Base-by-base conservation (phyloP, 2,329 filamentous ascomycete species). In the Calonectria honghensis region DNA sequence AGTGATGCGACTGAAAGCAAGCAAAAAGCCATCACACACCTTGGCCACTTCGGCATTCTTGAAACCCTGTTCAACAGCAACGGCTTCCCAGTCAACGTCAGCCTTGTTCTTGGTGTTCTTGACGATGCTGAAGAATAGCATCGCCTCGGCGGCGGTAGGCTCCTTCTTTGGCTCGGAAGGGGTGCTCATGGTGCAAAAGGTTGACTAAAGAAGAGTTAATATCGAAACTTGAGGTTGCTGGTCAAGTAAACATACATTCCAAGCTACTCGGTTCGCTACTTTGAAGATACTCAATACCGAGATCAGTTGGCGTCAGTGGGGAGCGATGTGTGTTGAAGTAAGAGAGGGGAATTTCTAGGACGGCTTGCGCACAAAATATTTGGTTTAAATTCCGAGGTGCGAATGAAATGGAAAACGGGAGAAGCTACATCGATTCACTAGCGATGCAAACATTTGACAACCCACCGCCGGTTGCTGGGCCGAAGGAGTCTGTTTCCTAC, bases 41-140 rank as follows among this genome's bases (percentile, higher is more conserved):
- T 86, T 87, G 71, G 89, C 89, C 4, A 86, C 85, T 11, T 83
- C 82, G 0, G 83, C 87, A 48, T 85, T 89, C 74, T 88, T 88
- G 83, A 88, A 87, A 11, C 84, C 83, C 16, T 83, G 80, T 16
- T 86, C 85, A 0, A 66, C 37, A 1, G 89, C 88, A 3, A 90
- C 86, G 6, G 78, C 80, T 0, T 85, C 80, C 89, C 89, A 91
- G 78, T 91, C 86, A 45, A 89, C 84, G 1, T 87, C 86, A 4
- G 86, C 85, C 75, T 85, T 86, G 82, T 84, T 86, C 29, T 82
- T 82, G 54, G 84, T 85, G 71, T 88, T 82, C 78, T 87, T 86
- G 73, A 89, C 82, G 52, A 89, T 85, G 69, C 85, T 84, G 73
- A 85, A 85, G 79, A 88, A 88, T 54, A 89, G 85, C 79, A 85